Conservation (phyloP, 768 basidiomycete species). For the Trametopsis cervina region DNA sequence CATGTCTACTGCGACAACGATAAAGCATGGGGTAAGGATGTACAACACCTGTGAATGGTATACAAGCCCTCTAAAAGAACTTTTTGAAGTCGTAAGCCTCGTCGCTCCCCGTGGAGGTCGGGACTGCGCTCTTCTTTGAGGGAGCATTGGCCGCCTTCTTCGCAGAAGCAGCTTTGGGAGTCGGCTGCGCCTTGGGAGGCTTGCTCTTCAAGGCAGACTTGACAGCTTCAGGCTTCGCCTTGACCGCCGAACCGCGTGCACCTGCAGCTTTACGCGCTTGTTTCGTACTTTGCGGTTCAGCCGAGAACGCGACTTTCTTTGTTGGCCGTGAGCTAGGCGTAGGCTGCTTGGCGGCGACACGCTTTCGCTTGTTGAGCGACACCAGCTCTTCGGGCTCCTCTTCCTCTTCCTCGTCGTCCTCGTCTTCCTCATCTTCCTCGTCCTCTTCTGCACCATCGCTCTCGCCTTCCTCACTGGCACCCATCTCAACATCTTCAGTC, state of each 20-base stretch:
- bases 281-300: slow-evolving; percentile 21
- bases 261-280: slow-evolving; percentile 21
- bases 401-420: slow-evolving; percentile 31
- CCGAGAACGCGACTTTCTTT: slow-evolving; percentile 29
- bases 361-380: slow-evolving; percentile 31
- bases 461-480: slow-evolving; percentile 31
- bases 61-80: slow-evolving; percentile 34
- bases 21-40: too few species aligned
- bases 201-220: slow-evolving; percentile 4
- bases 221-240: slow-evolving; percentile 16
- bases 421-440: slow-evolving; percentile 28
- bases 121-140: slow-evolving; percentile 21
- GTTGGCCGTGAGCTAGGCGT: slow-evolving; percentile 16
- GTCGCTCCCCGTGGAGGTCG: slow-evolving; percentile 18
- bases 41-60: neutral
- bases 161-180: slow-evolving; percentile 24
- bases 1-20: too few species aligned
- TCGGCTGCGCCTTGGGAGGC: slow-evolving; percentile 14
- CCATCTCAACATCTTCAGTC: slow-evolving; percentile 26
- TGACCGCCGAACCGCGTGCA: slow-evolving; percentile 13
- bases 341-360: slow-evolving; percentile 7
- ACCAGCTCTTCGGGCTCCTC: slow-evolving; percentile 28
- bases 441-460: slow-evolving; percentile 26
- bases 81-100: slow-evolving; percentile 53
- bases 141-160: slow-evolving; percentile 21